Base-by-base conservation (phyloP, 2,329 filamentous ascomycete genomes). In the Exophiala aquamarina region DNA sequence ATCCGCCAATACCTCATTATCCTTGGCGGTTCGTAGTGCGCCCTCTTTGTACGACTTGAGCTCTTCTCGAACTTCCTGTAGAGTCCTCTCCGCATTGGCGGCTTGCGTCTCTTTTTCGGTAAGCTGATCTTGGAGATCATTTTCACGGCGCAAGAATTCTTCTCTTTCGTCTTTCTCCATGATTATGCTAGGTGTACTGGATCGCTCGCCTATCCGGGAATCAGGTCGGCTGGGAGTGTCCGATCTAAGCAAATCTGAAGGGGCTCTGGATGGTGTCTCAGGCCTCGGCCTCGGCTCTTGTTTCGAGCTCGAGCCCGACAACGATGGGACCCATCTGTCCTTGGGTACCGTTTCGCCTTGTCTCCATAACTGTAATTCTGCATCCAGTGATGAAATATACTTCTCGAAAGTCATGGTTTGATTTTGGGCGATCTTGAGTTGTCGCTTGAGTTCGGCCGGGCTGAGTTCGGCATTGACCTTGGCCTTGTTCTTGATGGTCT, bases 401-500 rank as follows among this genome's bases (percentile, higher is more conserved):
- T 75, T 82, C 65, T 95, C 88, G 67, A 94, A 97, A 13, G 83
- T 91, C 17, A 87, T 89, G 57, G 93, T 85, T 66, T 96, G 91
- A 42, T 81, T 83, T 69, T 95, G 91, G 11, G 90, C 89, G 70
- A 95, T 95, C 72, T 89, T 91, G 66, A 98, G 83, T 63, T 96
- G 79, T 40, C 84, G 79, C 72, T 97, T 98, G 75, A 98, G 83
- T 70, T 98, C 93, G 10, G 90, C 83, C 36, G 93, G 93, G 63
- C 92, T 97, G 61, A 98, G 81, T 70, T 98, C 93, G 36, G 92
- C 91, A 66, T 98, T 98, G 79, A 98, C 87, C 85, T 97, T 98
- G 70, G 93, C 93, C 79, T 97, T 97, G 77, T 97, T 97, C 85
- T 97, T 96, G 76, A 98, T 98, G 0, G 89, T 88, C 76, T 98